Conservation (phyloP, 1,284 basidiomycete species). For the Apiotrichum domesticum region DNA sequence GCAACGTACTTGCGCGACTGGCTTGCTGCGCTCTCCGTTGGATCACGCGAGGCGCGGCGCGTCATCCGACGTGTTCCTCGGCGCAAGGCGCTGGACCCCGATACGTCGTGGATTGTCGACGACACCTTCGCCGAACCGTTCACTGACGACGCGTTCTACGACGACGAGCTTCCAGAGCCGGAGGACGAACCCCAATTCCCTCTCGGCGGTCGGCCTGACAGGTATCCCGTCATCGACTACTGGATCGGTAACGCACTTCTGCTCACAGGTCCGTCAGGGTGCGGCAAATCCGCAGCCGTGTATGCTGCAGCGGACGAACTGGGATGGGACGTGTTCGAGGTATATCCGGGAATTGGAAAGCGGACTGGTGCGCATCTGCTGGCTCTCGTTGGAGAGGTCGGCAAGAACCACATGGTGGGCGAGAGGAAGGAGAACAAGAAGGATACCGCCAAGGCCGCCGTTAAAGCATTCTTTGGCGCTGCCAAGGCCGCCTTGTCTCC, state of each 20-base stretch:
- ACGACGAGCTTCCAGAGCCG: slow-evolving; percentile 20
- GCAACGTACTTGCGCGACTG: slow-evolving; percentile 74
- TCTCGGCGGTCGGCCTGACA: slow-evolving; percentile 17
- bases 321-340: slow-evolving; percentile 94
- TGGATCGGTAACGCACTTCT: slow-evolving; percentile 74
- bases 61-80: slow-evolving; percentile 24
- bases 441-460: background rate
- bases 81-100: slow-evolving; percentile 13
- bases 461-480: background rate
- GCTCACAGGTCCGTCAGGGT: slow-evolving; percentile 72
- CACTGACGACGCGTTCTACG: slow-evolving; percentile 18
- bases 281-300: slow-evolving; percentile 86
- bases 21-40: slow-evolving; percentile 64
- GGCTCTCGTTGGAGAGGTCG: slow-evolving; percentile 81
- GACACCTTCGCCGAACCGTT: slow-evolving; percentile 33
- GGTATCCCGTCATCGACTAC: slow-evolving; percentile 27
- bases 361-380: slow-evolving; percentile 74
- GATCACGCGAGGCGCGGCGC: slow-evolving; percentile 42
- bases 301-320: slow-evolving; percentile 90
- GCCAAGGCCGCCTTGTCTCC: background rate
- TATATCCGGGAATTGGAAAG: slow-evolving; percentile 89
- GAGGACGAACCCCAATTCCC: slow-evolving; percentile 22
- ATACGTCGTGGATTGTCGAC: slow-evolving; percentile 45
- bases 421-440: slow-evolving; percentile 1
- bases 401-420: slow-evolving; percentile 76